phyloP scores from a whole-genome alignment of 176 grass and related monocot genomes.

The Rhipidocladum racemiflorum region DNA sequence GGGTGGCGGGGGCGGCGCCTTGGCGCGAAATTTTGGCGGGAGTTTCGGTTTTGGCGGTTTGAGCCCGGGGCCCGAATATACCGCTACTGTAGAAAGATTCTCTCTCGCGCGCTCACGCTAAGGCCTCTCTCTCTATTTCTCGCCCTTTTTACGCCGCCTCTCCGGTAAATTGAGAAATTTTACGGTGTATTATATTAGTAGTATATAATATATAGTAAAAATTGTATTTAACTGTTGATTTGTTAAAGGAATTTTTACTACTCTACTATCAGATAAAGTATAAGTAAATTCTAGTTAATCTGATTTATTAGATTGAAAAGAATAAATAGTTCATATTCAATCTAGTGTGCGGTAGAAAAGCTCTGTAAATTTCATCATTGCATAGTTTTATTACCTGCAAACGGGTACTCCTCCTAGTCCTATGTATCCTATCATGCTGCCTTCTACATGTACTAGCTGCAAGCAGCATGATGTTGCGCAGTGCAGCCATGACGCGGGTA shows the following conservation, averaged over 20 bases:
- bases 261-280: no score
- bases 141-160: not conserved
- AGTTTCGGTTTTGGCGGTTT: not conserved
- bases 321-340: no score
- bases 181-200: no score
- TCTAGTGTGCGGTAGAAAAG: no score
- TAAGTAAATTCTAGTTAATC: no score
- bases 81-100: not conserved
- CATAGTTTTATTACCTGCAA: not conserved
- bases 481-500: not conserved
- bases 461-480: not conserved
- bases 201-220: no score
- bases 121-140: not conserved
- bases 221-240: no score
- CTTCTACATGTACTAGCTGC: not conserved
- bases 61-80: not conserved
- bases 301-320: no score
- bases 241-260: no score
- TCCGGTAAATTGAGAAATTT: not conserved
- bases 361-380: not conserved
- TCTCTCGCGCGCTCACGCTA: no score
- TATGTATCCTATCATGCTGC: not conserved
- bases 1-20: constrained; percentile 2
- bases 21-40: constrained; percentile 50
- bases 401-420: not conserved